Base-by-base conservation (phyloP, 2,329 filamentous ascomycete genomes). In the Tetracladium maxilliforme region DNA sequence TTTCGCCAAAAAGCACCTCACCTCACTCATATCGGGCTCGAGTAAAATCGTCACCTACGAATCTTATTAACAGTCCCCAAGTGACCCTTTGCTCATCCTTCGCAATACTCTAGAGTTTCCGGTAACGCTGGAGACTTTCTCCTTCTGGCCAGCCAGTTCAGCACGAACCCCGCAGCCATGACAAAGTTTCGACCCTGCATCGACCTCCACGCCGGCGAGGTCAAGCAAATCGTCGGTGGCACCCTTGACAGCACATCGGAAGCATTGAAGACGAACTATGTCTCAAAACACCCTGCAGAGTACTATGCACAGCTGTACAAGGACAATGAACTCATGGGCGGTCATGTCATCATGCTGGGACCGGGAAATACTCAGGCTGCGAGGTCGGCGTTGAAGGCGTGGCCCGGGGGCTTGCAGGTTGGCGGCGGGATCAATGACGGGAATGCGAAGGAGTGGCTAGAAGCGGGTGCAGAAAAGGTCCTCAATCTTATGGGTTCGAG, bases 141-240 rank as follows among this genome's bases (percentile, higher is more conserved):
- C n/a, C n/a, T n/a, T n/a, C n/a, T n/a, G n/a, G n/a, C n/a, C n/a
- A n/a, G n/a, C n/a, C n/a, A n/a, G n/a, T n/a, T n/a, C n/a, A n/a
- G n/a, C n/a, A n/a, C n/a, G n/a, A n/a, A n/a, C n/a, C n/a, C n/a
- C n/a, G n/a, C n/a, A n/a, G n/a, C 33, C 21, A 93, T 98, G 90
- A 95, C 90, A 4, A 73, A 76, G 39, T 98, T 98, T 46, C 68
- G 90, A 19, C 90, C 90, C 12, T 98, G 90, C 47, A 95, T 98
- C 51, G 90, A 98, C 55, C 69, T 98, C 26, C 90, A 98, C 51
- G 77, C 86, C n/a, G 90, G 90, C 10, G 77, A 87, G 47, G 90
- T 98, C 31, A 98, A 98, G 60, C 90, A 98, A 52, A 98, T 98
- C 40, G 86, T 98, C 20, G 90, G 90, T 39, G 87, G 90, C 31